Evolutionary conservation across 768 basidiomycete species (phyloP), one percentile per base, ranked within the genome.

Genomic region (Saitozyma podzolica): DNA sequence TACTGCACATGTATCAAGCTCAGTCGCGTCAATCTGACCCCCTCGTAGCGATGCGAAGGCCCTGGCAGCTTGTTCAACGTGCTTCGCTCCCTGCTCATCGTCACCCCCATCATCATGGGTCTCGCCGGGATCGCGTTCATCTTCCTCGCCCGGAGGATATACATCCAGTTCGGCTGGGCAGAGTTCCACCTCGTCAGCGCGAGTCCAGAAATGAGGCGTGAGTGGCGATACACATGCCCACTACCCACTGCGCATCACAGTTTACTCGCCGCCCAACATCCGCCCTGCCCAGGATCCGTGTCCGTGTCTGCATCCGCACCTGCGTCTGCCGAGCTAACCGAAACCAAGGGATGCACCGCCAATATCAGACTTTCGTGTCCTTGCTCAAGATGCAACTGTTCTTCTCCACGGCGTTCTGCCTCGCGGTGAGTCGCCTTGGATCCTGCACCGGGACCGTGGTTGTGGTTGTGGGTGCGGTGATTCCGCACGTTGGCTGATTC

Each of bases 111-210:
- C 54, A 61, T 72, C 40, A 53, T 74, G 14, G 70, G 73, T 0
- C 9, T 72, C 9, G 62, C 62, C n/a, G 65, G 63, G 8, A 55
- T 70, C 45, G 58, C 54, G 1, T 66, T 72, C 40, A 62, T 59
- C 9, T 37, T 63, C 8, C 45, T 69, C 43, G 57, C 66, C 41
- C 42, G 57, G 40, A 48, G 45, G 29, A 53, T 74, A n/a, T 63
- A 59, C 50, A 40, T 56, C 37, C 64, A 72, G 50, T 74, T 71
- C 45, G 69, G 70, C 9, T 74, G 73, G 70, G 64, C 70, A 17
- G 66, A 68, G 13, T 74, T 72, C 42, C 61, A 63, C 43, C 54
- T 74, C 42, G 73, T 74, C n/a, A 70, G 73, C 1, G 73, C 70
- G 16, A 60, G 56, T 11, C 65, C 66, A 9, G 58, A 63, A 29